Percentiles rank a stretch among this genome's conserved stretches.
These are phyloP conservation scores for Chamaecrista fasciculata DNA, from an alignment of 306 rosid genomes.

Conservation along the genomic window DNA sequence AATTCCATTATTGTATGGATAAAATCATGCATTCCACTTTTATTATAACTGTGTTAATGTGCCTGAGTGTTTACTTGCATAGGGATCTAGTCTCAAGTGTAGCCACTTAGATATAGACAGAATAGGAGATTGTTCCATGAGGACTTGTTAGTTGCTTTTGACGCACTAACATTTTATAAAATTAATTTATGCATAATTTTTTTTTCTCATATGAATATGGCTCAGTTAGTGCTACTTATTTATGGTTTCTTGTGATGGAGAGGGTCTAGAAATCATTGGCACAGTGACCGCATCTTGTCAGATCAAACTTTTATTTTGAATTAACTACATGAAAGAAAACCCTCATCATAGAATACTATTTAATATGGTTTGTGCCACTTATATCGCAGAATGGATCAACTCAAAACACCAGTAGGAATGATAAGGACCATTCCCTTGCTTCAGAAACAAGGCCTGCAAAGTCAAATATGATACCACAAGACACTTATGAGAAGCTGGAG, in stretches of 20 bases:
- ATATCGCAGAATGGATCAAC: conserved; percentile 51
- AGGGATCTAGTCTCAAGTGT: not conserved
- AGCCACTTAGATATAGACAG: not conserved
- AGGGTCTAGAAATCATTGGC: not conserved
- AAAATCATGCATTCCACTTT: not conserved
- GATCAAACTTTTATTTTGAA: not conserved
- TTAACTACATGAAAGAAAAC: not conserved
- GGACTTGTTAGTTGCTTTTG: not conserved
- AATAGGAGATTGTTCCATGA: not conserved
- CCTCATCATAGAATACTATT: not conserved
- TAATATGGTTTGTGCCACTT: conserved; percentile 21
- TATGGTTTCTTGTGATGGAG: not conserved
- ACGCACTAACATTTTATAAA: not conserved
- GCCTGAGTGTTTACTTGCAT: not conserved
- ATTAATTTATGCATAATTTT: not conserved
- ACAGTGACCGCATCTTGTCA: not conserved
- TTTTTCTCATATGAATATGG: not conserved
- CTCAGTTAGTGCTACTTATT: not conserved
- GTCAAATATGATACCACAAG: conserved; percentile 30
- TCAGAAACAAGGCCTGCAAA: conserved; percentile 38
- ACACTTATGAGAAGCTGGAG: conserved; percentile 35
- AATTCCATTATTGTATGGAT: not conserved
- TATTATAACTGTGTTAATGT: not conserved
- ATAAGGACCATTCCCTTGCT: conserved; percentile 32
- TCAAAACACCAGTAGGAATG: conserved; percentile 27